Conservation (phyloP, 108 stramenopile genomes). For the Nitzschia sp. region DNA sequence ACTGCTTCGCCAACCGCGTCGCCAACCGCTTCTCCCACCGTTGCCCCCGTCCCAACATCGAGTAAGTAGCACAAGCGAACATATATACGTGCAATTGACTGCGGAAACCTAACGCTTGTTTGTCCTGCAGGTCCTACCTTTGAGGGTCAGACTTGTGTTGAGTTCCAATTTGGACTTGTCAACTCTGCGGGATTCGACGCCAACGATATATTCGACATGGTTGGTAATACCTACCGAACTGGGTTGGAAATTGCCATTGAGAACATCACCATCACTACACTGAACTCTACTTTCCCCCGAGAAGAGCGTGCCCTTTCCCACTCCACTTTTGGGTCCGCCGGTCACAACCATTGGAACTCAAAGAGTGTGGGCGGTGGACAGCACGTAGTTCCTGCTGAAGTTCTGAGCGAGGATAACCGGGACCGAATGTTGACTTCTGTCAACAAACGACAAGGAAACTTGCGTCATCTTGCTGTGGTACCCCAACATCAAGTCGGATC, state of each 20-base stretch:
- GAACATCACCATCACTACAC: slow-evolving; percentile 34
- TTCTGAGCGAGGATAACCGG: neutral
- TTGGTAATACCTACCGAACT: slow-evolving; percentile 48
- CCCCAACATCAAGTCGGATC: neutral
- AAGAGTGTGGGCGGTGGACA: neutral
- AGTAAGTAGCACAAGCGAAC: neutral
- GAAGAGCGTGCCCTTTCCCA: neutral
- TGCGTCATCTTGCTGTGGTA: neutral
- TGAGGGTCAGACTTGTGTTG: slow-evolving; percentile 12
- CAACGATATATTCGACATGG: slow-evolving; percentile 47
- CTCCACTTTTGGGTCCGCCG: no score
- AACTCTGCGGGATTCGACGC: slow-evolving; percentile 32
- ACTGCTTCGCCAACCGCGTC: slow-evolving; percentile 5
- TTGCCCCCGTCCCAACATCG: neutral
- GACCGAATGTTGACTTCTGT: neutral
- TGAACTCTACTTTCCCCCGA: slow-evolving; percentile 52
- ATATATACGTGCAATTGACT: neutral
- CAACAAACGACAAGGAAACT: neutral
- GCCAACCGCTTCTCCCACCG: neutral
- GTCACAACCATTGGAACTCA: no score
- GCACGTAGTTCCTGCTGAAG: neutral
- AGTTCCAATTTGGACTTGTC: slow-evolving; percentile 34
- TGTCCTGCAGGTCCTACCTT: slow-evolving; percentile 15
- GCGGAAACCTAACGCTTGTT: neutral
- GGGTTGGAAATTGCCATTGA: slow-evolving; percentile 54